Base-by-base conservation (phyloP, 805 yeast species). In the Ogataea polymorpha region DNA sequence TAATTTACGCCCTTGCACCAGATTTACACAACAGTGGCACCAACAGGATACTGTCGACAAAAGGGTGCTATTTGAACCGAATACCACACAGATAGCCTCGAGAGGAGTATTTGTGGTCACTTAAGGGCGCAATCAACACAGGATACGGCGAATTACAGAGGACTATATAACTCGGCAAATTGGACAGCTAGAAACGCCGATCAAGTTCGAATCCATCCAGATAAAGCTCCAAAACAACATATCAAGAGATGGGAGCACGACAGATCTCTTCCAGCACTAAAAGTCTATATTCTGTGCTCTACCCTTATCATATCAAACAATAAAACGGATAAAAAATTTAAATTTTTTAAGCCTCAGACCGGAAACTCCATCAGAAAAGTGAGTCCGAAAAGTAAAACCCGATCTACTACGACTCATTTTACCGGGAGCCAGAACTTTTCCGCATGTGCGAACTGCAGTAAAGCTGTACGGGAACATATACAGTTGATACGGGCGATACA, bases 271-370 rank as follows among this genome's bases (percentile, higher is more conserved):
- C 21, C 9, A 20, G 21, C 21, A 7, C 21, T 20, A 3, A 20
- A 20, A 7, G 21, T 20, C 21, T 20, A 20, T 20, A 20, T 20
- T 20, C 21, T 20, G 21, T 20, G 9, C 9, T 20, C 21, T 20
- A 13, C 16, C 23, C 42, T 39, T 39, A 39, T 39, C 42, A 23
- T 23, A 21, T 14, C 13, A 18, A 45, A 45, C 49, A 45, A 45
- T 45, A 45, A 45, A 45, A 45, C 49, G 49, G 31, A 33, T 29
- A 40, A 43, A 43, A 25, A 31, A 32, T 46, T 42, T 36, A 16
- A 37, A 41, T 26, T 29, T 30, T 30, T 41, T 41, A 42, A 45
- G 49, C 49, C 49, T 45, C 41, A 44, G 39, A 35, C 42, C 31
- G 34, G 37, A 40, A 34, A 37, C 37, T 11, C 32, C 23, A 14